Evolutionary conservation across 805 yeast genomes (phyloP), one percentile per base, ranked within the genome.

Genomic region (Grigorovia yakushimaensis): DNA sequence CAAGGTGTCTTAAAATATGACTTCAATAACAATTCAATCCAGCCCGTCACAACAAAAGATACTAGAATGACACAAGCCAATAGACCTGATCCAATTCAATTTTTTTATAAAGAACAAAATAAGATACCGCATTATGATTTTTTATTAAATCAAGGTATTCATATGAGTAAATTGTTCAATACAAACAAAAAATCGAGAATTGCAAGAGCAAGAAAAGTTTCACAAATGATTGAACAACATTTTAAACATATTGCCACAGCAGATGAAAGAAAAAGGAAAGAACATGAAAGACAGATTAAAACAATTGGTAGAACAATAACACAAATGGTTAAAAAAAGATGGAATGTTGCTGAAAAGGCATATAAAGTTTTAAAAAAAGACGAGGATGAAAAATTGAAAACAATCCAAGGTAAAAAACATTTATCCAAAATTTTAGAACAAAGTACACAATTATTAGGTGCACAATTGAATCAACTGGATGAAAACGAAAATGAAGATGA

Each of bases 281-380:
- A 84, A 49, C 78, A 81, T 55, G 95, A 88, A 55, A 83, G 78
- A 55, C 78, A 79, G 46, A 71, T 84, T 49, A 71, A 74, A 48
- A 77, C 76, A 49, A 63, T 91, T 33, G 95, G 96, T n/a, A 78
- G 87, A 55, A 74, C 81, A 43, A 84, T 94, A 0, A 84, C 85
- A 1, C 82, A 78, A 56, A 88, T 88, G 41, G 96, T 93, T 10
- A 83, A 83, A 65, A 88, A 82, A 62, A 81, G 93, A 58, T 93
- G 99, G 99, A 69, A 74, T 20, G 73, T 88, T 43, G 98, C 97
- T 2, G 86, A 82, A 51, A 88, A 85, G 61, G 94, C 87, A 1
- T 82, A 77, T 59, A 73, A 72, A 43, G 84, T 81, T 15, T 70
- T 85, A 50, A 93, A 85, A 59, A 81, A 82, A 42, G 79, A 82